Base-by-base conservation (phyloP, 208 protist genomes). In the Acanthamoeba castellanii region DNA sequence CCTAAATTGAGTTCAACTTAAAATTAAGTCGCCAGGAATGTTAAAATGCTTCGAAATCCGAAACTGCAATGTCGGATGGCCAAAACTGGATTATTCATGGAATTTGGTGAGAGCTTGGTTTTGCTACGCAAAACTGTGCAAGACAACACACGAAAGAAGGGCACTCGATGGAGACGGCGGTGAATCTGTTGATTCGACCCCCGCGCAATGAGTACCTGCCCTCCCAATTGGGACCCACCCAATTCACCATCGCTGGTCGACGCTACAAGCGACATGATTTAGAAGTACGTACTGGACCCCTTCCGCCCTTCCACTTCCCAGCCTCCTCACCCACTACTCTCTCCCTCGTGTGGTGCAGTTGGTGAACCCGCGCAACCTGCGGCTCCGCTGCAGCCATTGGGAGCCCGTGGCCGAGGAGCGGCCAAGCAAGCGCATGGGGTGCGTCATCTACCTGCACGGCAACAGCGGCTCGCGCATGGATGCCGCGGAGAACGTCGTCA, bases 391-490 rank as follows among this genome's bases (percentile, higher is more conserved):
- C 37, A 92, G 85, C 25, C 85, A 92, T 32, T 92, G 85, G 85
- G 57, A 92, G 34, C 85, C 85, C 18, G 61, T 74, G 59, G 85
- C 74, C 25, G 61, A 74, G 18, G 55, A 76, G n/a, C 55, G 85
- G 30, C 59, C 61, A 52, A 59, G 59, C 16, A 70, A 92, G 85
- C 85, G 45, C 25, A 68, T 92, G 85, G 42, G 59, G 34, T 92
- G 85, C 85, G 85, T 92, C 25, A 37, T 92, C 34, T 92, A 92
- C 59, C 85, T 92, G 13, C 85, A 92, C 85, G 85, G 85, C 59
- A 92, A 92, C 61, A 68, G 64, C 59, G 85, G 85, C 52, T 92
- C 59, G 59, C 52, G 85, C 30, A 68, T 92, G 59, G 85, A 92
- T 59, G 85, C 85, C 59, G 55, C 85, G 11, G 85, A 92, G 34